These are phyloP conservation scores for Rubia peregrina DNA, from an alignment of 305 asterid genomes.

Conservation along the genomic window DNA sequence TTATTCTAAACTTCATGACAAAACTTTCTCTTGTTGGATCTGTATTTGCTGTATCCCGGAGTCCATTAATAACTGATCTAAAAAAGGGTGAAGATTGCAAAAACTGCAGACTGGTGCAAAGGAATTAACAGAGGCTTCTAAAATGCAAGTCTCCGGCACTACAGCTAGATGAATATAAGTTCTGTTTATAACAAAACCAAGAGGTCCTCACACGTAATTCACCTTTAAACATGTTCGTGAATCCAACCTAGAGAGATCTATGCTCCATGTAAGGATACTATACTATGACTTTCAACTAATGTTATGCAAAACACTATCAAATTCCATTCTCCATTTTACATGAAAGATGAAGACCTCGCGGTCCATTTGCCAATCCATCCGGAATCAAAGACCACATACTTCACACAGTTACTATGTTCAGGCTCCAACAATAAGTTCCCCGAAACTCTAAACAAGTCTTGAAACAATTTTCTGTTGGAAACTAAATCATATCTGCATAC, in stretches of 20 bases:
- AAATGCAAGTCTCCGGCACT: neutral
- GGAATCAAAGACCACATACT: neutral
- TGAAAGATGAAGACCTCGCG: neutral
- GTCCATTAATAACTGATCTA: neutral
- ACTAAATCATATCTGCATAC: neutral
- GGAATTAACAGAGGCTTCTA: neutral
- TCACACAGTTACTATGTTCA: neutral
- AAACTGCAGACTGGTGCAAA: neutral
- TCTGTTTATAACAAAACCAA: neutral
- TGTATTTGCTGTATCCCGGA: neutral
- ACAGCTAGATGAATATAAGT: neutral
- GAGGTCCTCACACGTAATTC: neutral
- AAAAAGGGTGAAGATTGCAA: neutral
- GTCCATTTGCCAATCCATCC: neutral
- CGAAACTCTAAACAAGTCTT: neutral
- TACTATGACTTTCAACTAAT: neutral
- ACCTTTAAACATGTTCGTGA: neutral
- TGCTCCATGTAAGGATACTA: neutral
- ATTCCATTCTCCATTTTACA: neutral
- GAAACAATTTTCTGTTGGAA: neutral
- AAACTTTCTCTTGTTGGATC: neutral
- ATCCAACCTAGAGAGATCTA: conserved; percentile 2
- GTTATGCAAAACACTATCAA: neutral
- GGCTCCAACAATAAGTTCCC: neutral
- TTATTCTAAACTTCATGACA: neutral